Evolutionary conservation across 371 early-diverging fungal species (phyloP).

Genomic region (Mortierella sp.): DNA sequence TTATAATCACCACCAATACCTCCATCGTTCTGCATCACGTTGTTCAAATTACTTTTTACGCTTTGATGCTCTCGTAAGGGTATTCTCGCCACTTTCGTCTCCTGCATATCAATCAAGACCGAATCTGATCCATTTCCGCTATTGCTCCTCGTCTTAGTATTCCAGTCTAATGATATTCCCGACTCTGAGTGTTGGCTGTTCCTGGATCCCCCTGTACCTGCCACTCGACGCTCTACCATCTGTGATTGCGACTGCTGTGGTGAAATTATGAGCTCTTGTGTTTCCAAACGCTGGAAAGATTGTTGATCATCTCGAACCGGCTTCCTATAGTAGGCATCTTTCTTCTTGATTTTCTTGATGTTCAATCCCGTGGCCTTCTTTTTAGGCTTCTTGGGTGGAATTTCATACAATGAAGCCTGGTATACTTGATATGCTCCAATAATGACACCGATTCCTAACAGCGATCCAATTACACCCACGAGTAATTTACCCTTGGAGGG

Average conservation of each 20-base stretch:
- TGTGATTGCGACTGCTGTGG: not conserved
- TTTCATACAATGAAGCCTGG: constrained; percentile 30
- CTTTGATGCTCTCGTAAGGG: not conserved
- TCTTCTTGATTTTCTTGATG: constrained; percentile 50
- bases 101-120: constrained; percentile 22
- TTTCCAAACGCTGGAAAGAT: constrained; percentile 40
- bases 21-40: too few species aligned
- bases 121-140: constrained; percentile 5
- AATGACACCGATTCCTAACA: constrained; percentile 37
- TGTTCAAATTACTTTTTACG: not conserved
- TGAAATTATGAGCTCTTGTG: constrained; percentile 22
- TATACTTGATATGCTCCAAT: constrained; percentile 43
- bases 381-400: constrained; percentile 42
- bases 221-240: not conserved
- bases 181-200: not conserved
- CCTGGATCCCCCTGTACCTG: too few species aligned
- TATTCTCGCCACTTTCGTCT: not conserved
- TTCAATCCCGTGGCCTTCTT: constrained; percentile 17
- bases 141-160: constrained; percentile 9
- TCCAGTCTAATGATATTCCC: not conserved
- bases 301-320: constrained; percentile 19
- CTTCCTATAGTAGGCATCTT: constrained; percentile 52
- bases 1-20: not conserved
- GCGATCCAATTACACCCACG: constrained; percentile 14
- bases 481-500: constrained; percentile 24